These are phyloP conservation scores for Venturia pyrina DNA, from an alignment of 2,329 filamentous ascomycete genomes.

Conservation along the genomic window DNA sequence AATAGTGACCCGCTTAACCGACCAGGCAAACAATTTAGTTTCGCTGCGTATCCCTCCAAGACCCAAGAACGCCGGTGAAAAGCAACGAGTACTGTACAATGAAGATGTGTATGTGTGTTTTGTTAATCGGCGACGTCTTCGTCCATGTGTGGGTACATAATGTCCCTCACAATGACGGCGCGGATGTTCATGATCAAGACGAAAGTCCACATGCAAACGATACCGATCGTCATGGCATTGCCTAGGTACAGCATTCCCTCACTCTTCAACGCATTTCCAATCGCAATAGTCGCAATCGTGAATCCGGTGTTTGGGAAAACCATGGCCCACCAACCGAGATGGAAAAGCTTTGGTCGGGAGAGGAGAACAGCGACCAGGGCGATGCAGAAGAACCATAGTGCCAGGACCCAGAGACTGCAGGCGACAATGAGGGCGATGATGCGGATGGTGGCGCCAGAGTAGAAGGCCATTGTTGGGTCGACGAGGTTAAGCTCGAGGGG, in stretches of 20 bases:
- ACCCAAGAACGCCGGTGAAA: neutral
- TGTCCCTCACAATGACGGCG: conserved; percentile 42
- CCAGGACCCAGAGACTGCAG: conserved; percentile 39
- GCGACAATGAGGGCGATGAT: conserved; percentile 31
- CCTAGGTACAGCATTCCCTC: conserved; percentile 31
- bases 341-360: conserved; percentile 35
- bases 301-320: conserved; percentile 58
- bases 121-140: conserved; percentile 36
- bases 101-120: neutral
- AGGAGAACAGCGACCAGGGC: conserved; percentile 28
- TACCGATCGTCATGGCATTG: conserved; percentile 40
- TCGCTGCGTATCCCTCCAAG: neutral
- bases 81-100: neutral
- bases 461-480: conserved; percentile 29
- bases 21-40: neutral
- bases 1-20: no score
- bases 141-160: conserved; percentile 49
- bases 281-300: conserved; percentile 47
- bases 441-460: conserved; percentile 37
- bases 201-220: conserved; percentile 45
- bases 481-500: conserved; percentile 36
- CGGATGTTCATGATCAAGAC: conserved; percentile 41
- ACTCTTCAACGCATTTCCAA: conserved; percentile 45
- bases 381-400: conserved; percentile 42
- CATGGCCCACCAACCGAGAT: conserved; percentile 52